Conservation (phyloP, 176 grass and related monocot genomes). For the Carex cristatella region DNA sequence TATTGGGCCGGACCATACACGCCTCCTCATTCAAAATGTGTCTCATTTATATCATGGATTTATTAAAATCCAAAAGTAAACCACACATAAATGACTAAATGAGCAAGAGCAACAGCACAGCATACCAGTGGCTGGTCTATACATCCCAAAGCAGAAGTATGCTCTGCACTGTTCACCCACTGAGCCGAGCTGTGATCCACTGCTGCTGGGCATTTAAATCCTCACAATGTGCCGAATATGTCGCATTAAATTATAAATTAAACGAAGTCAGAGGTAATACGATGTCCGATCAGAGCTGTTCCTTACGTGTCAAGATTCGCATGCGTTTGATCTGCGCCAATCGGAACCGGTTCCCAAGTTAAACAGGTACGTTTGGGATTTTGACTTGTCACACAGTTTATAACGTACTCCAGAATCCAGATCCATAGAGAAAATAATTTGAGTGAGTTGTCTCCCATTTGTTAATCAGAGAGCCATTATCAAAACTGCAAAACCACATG, state of each 20-base stretch:
- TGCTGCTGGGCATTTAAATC: background rate
- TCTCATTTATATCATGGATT: background rate
- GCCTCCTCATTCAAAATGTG: background rate
- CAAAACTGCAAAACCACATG: background rate
- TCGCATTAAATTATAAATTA: background rate
- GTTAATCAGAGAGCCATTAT: background rate
- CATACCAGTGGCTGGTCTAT: background rate
- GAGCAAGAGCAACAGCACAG: background rate
- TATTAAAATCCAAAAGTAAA: background rate
- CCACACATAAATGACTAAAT: background rate
- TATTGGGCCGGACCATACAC: background rate
- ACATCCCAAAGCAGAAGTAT: background rate
- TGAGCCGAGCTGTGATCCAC: background rate
- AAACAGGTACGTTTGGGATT: background rate
- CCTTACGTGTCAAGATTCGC: too few species aligned
- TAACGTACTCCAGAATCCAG: background rate
- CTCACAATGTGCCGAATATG: background rate
- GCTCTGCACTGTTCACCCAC: background rate
- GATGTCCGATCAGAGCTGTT: too few species aligned
- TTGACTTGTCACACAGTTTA: background rate
- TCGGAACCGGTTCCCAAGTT: too few species aligned
- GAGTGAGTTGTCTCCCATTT: conserved; percentile 10
- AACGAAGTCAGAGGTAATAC: too few species aligned
- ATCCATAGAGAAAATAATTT: background rate
- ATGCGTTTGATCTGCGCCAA: too few species aligned